phyloP scores from a whole-genome alignment of 2,329 filamentous ascomycete species.

The Neurospora sp. region DNA sequence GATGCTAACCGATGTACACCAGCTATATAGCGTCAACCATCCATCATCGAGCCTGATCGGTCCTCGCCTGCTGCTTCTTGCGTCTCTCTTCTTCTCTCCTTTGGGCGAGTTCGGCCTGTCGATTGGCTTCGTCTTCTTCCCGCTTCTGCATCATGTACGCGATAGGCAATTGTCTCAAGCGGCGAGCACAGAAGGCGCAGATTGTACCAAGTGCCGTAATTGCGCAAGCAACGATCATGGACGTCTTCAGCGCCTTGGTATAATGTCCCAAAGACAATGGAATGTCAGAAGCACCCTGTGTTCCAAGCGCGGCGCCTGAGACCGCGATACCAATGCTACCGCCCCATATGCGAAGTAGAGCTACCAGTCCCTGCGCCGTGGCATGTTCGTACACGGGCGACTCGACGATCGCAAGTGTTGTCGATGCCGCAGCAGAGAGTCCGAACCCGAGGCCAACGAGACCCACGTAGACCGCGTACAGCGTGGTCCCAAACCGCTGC shows the following conservation, averaged over 20 bases:
- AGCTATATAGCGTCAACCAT: not conserved
- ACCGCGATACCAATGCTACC: constrained; percentile 45
- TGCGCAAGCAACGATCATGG: constrained; percentile 37
- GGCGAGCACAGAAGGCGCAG: constrained; percentile 30
- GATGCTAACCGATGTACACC: not conserved
- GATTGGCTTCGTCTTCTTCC: constrained; percentile 18
- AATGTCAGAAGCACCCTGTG: not conserved
- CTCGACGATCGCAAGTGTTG: constrained; percentile 34
- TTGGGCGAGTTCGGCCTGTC: constrained; percentile 4
- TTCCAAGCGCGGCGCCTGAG: constrained; percentile 36
- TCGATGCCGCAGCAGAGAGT: constrained; percentile 35
- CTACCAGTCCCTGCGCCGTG: constrained; percentile 43
- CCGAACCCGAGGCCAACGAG: constrained; percentile 43
- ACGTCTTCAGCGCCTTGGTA: constrained; percentile 32
- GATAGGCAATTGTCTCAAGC: constrained; percentile 22
- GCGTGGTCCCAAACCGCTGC: not conserved
- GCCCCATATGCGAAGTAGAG: constrained; percentile 41
- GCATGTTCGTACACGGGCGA: constrained; percentile 36
- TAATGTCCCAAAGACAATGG: constrained; percentile 19
- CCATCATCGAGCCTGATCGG: not conserved
- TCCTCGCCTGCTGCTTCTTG: not conserved
- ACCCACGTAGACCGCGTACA: not conserved
- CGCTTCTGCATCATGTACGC: constrained; percentile 19
- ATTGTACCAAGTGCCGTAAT: constrained; percentile 32
- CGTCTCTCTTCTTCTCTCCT: not conserved